A percentile compares a stretch with the other conserved stretches of the same genome.
Conservation (phyloP, 768 basidiomycete genomes). For the Pulveroboletus sp. region DNA sequence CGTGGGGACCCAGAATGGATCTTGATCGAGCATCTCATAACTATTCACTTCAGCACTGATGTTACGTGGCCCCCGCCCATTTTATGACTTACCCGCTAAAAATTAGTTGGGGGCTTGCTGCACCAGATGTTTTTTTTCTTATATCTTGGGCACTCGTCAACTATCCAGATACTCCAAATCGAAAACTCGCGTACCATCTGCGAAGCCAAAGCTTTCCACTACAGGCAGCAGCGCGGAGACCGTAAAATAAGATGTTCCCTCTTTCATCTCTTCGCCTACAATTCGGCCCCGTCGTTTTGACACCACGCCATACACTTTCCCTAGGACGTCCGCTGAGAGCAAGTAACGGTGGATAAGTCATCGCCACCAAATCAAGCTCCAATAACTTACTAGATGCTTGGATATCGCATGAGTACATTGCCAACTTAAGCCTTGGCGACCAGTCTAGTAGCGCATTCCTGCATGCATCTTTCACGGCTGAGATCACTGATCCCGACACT, state of each 20-base stretch:
- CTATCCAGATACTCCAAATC: neutral
- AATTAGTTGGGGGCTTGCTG: conserved; percentile 94
- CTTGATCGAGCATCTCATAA: conserved; percentile 88
- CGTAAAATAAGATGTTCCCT: conserved; percentile 92
- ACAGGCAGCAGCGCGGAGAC: conserved; percentile 89
- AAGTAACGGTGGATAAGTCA: neutral
- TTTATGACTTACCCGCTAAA: conserved; percentile 74
- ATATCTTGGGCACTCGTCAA: conserved; percentile 58
- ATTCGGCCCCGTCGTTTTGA: conserved; percentile 88
- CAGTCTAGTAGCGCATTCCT: conserved; percentile 89
- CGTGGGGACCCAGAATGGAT: conserved; percentile 98
- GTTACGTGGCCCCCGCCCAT: neutral
- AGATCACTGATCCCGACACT: conserved; percentile 86
- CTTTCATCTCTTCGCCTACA: conserved; percentile 97
- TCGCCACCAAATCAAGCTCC: conserved; percentile 6
- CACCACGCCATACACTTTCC: conserved; percentile 95
- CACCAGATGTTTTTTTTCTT: conserved; percentile 91
- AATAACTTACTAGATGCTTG: conserved; percentile 84
- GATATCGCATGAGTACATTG: conserved; percentile 99
- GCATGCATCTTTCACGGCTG: conserved; percentile 85
- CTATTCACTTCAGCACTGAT: conserved; percentile 36
- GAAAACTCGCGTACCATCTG: conserved; percentile 61
- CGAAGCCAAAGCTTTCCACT: conserved; percentile 96
- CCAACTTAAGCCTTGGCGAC: conserved; percentile 95
- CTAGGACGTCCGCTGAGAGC: conserved; percentile 82